Evolutionary conservation across 1,284 basidiomycete genomes (phyloP).

Genomic region (Irpex sp.): DNA sequence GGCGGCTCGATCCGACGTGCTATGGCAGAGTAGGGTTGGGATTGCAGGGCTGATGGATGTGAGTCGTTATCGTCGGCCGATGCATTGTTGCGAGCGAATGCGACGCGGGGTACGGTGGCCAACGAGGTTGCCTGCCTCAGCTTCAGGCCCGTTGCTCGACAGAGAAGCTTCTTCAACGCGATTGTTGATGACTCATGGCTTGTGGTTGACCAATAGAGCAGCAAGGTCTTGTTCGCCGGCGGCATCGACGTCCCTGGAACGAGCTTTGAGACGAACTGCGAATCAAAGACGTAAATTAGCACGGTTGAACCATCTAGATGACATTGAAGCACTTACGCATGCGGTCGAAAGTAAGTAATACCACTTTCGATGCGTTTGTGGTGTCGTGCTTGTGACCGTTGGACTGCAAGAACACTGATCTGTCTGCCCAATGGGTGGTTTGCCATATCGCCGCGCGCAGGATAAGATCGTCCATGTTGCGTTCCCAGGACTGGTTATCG

Average conservation of each 20-base stretch:
- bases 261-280: slow-evolving; percentile 78
- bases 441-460: slow-evolving; percentile 92
- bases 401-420: slow-evolving; percentile 64
- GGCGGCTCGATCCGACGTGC: neutral
- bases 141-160: neutral
- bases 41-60: neutral
- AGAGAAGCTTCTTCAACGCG: neutral
- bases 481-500: slow-evolving; percentile 48
- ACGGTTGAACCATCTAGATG: neutral
- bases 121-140: neutral
- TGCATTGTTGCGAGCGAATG: neutral
- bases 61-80: neutral
- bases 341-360: slow-evolving; percentile 88
- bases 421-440: slow-evolving; percentile 87
- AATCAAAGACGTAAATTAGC: slow-evolving; percentile 7
- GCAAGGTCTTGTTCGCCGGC: slow-evolving; percentile 76
- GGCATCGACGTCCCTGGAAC: slow-evolving; percentile 74
- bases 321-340: slow-evolving; percentile 60
- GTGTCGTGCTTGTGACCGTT: slow-evolving; percentile 29
- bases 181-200: slow-evolving; percentile 17
- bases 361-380: slow-evolving; percentile 70
- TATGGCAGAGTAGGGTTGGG: neutral
- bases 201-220: slow-evolving; percentile 46
- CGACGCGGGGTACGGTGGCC: neutral
- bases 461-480: slow-evolving; percentile 94